Conservation (phyloP, 1,284 basidiomycete genomes). For the Moniliophthora roreri region DNA sequence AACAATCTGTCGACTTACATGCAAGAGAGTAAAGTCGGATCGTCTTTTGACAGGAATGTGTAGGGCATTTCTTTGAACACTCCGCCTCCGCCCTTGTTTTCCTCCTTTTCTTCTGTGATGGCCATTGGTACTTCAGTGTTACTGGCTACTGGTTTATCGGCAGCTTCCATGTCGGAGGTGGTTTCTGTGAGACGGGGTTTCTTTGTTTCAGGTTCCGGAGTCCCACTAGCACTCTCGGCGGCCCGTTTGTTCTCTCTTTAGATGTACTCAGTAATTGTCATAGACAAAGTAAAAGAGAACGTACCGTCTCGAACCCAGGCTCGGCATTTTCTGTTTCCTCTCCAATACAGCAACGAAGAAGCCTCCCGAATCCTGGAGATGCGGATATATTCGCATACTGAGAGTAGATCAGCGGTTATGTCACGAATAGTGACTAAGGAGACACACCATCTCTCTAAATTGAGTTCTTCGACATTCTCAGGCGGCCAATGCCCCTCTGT, state of each 20-base stretch:
- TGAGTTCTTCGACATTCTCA: constrained; percentile 54
- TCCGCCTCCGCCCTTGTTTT: constrained; percentile 35
- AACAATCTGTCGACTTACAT: too few relatives aligned
- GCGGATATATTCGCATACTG: too few relatives aligned
- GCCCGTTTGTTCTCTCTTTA: constrained; percentile 47
- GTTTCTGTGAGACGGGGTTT: constrained; percentile 24
- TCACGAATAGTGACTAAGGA: background rate
- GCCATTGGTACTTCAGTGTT: constrained; percentile 5
- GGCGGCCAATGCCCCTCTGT: constrained; percentile 81
- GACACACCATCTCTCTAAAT: constrained; percentile 72
- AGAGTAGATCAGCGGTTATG: too few relatives aligned
- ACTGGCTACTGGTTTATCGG: constrained; percentile 9
- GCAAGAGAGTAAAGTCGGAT: constrained; percentile 70
- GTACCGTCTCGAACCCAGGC: constrained; percentile 22
- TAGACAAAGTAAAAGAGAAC: constrained; percentile 7
- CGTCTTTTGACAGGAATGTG: constrained; percentile 72
- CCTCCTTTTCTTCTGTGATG: constrained; percentile 21
- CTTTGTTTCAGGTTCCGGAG: constrained; percentile 41
- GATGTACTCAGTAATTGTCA: background rate
- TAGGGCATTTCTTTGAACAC: constrained; percentile 91
- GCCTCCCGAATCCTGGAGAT: constrained; percentile 95
- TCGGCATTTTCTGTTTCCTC: constrained; percentile 31
- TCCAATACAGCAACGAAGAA: constrained; percentile 96
- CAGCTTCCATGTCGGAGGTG: background rate
- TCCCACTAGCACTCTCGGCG: constrained; percentile 38